Conservation (phyloP, 73 alveolate species). For the Blepharisma stoltei region DNA sequence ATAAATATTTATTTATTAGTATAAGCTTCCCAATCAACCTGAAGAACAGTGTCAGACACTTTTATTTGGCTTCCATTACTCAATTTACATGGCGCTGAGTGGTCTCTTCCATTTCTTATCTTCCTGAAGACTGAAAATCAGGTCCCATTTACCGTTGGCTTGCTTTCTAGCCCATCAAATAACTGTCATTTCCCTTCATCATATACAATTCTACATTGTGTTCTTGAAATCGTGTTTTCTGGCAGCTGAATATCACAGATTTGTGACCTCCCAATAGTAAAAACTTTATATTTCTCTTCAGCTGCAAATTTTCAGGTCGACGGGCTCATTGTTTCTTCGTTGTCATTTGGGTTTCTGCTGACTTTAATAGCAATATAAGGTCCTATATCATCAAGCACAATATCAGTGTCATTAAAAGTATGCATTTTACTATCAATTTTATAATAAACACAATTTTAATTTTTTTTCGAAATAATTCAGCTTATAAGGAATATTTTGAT, state of each 20-base stretch:
- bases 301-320: background rate
- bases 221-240: slow-evolving; percentile 13
- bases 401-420: background rate
- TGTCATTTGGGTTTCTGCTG: background rate
- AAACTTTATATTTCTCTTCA: background rate
- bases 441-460: too few relatives aligned
- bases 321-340: slow-evolving; percentile 6
- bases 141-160: slow-evolving; percentile 19
- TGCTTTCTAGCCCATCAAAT: background rate
- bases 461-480: too few relatives aligned
- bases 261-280: slow-evolving; percentile 5
- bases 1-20: too few relatives aligned
- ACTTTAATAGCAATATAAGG: background rate
- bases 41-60: slow-evolving; percentile 10
- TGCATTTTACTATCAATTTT: too few relatives aligned
- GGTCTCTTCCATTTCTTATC: background rate
- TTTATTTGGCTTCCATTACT: slow-evolving; percentile 10
- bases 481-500: too few relatives aligned
- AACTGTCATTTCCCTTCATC: background rate
- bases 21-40: slow-evolving; percentile 7
- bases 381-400: background rate
- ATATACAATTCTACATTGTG: background rate
- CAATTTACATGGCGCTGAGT: slow-evolving; percentile 9
- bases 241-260: background rate
- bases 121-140: background rate